Conservation (phyloP, 257 asterid species). For the Dorcoceras hygrometricum region DNA sequence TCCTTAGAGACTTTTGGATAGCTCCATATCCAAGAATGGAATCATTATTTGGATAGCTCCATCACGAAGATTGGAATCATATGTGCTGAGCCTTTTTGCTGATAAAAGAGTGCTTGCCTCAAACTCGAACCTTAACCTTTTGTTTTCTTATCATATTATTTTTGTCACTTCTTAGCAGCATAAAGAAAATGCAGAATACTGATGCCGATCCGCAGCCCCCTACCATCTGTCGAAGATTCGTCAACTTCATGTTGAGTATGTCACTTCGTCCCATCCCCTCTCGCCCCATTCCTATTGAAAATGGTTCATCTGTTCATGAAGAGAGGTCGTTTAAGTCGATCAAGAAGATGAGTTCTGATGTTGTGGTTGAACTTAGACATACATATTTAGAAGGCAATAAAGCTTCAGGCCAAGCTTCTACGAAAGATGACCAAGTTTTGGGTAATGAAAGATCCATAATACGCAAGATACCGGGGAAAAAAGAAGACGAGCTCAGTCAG, state of each 20-base stretch:
- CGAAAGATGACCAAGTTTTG: slow-evolving; percentile 23
- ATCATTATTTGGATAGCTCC: slow-evolving; percentile 27
- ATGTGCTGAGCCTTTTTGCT: slow-evolving; percentile 16
- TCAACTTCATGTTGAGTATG: slow-evolving; percentile 33
- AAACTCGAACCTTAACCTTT: slow-evolving; percentile 11
- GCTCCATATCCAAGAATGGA: slow-evolving; percentile 23
- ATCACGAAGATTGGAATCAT: slow-evolving; percentile 26
- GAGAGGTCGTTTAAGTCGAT: not conserved
- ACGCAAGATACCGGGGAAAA: slow-evolving; percentile 5
- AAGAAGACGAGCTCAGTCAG: slow-evolving; percentile 1
- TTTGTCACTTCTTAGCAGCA: not conserved
- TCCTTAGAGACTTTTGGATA: slow-evolving; percentile 16
- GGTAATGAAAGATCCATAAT: slow-evolving; percentile 1
- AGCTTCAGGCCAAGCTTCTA: slow-evolving; percentile 10
- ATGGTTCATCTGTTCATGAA: not conserved
- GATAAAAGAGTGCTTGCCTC: slow-evolving; percentile 19
- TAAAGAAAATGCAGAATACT: slow-evolving; percentile 23
- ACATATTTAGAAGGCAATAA: slow-evolving; percentile 17
- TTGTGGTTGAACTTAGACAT: slow-evolving; percentile 48
- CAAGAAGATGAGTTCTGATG: slow-evolving; percentile 27
- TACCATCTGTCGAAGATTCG: slow-evolving; percentile 38
- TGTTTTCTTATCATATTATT: too few species aligned
- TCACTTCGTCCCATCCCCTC: slow-evolving; percentile 12
- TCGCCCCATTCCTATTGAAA: slow-evolving; percentile 16
- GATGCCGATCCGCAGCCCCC: slow-evolving; percentile 25